These are phyloP conservation scores for Linaria vulgaris DNA, from an alignment of 257 asterid genomes.

Conservation along the genomic window DNA sequence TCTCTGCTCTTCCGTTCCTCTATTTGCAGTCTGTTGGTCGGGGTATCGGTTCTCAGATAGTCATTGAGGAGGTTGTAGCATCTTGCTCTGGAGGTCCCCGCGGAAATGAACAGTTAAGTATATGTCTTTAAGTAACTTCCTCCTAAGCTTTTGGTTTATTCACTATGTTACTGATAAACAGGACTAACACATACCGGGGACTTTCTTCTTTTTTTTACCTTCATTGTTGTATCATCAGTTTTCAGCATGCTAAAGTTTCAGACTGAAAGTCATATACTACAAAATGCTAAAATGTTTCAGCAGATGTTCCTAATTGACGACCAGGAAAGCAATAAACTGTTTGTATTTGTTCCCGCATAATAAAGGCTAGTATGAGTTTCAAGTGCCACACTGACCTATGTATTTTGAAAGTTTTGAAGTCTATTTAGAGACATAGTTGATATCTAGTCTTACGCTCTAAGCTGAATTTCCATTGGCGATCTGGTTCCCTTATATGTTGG, in stretches of 20 bases:
- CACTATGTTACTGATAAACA: not conserved
- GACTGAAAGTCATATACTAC: constrained; percentile 6
- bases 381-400: not conserved
- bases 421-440: constrained; percentile 9
- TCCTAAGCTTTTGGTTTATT: not conserved
- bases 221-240: constrained; percentile 12
- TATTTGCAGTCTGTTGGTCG: constrained; percentile 64
- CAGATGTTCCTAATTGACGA: constrained; percentile 12
- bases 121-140: not conserved
- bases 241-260: constrained; percentile 2
- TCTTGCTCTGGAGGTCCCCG: constrained; percentile 88
- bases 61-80: constrained; percentile 64
- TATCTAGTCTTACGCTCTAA: not conserved
- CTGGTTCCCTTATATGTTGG: constrained; percentile 2
- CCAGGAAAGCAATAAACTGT: constrained; percentile 9
- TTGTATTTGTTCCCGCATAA: not conserved
- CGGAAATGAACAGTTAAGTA: constrained; percentile 83
- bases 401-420: not conserved
- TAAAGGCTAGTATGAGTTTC: constrained; percentile 17
- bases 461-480: not conserved
- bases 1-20: constrained; percentile 22
- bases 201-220: not conserved
- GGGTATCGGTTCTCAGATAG: constrained; percentile 57
- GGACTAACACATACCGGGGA: too few relatives aligned
- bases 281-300: constrained; percentile 3